Evolutionary conservation across 75 land plant genomes (phyloP).

Genomic region (Larix kaempferi): DNA sequence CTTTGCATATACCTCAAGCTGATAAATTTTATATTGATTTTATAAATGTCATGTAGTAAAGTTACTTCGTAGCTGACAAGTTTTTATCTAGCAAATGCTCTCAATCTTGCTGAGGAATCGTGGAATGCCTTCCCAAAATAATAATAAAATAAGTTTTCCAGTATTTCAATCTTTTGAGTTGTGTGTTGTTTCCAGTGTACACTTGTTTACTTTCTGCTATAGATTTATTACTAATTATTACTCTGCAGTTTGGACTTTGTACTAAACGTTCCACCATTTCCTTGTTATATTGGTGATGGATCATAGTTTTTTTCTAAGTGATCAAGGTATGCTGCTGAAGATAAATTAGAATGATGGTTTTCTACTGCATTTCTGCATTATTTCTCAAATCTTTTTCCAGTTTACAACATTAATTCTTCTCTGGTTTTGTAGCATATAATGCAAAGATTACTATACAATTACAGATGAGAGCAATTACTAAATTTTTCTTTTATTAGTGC

Average conservation of each 20-base stretch:
- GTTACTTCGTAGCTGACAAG: slow-evolving; percentile 62
- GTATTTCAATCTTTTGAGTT: slow-evolving; percentile 21
- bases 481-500: slow-evolving; percentile 32
- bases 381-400: neutral
- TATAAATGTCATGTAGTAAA: slow-evolving; percentile 43
- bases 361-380: neutral
- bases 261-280: neutral
- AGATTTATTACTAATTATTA: neutral
- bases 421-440: neutral
- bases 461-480: neutral
- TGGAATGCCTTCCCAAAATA: slow-evolving; percentile 80
- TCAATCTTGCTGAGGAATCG: slow-evolving; percentile 66
- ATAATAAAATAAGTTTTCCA: slow-evolving; percentile 64
- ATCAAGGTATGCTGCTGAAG: neutral
- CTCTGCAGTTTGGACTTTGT: neutral
- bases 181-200: slow-evolving; percentile 2
- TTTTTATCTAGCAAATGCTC: slow-evolving; percentile 59
- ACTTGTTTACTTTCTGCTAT: neutral
- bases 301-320: neutral
- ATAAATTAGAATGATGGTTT: neutral
- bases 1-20: neutral
- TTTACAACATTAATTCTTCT: neutral
- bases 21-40: neutral
- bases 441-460: neutral
- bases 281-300: neutral